Evolutionary conservation across 129 eudicot genomes (phyloP).

Genomic region (Lonicera japonica): DNA sequence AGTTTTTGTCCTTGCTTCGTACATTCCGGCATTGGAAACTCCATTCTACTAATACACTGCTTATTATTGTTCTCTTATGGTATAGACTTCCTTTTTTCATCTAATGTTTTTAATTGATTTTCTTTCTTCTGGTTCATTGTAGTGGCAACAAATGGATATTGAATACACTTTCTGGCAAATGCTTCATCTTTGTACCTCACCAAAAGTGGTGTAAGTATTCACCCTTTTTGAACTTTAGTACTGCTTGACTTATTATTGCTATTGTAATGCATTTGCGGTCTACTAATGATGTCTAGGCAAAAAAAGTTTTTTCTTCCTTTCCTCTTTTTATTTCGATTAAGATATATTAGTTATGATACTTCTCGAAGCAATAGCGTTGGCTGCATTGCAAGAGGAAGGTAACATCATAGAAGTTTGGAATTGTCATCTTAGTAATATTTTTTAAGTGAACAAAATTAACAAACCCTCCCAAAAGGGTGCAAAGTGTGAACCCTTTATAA

Average conservation of each 20-base stretch:
- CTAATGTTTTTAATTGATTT: slow-evolving; percentile 6
- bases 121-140: slow-evolving; percentile 21
- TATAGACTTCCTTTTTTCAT: too few species aligned
- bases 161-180: slow-evolving; percentile 99
- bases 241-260: neutral
- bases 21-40: too few species aligned
- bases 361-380: too few species aligned
- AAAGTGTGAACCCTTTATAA: too few species aligned
- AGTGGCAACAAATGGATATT: slow-evolving; percentile 99
- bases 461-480: too few species aligned
- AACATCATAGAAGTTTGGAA: too few species aligned
- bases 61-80: too few species aligned
- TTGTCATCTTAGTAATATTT: too few species aligned
- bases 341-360: neutral
- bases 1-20: too few species aligned
- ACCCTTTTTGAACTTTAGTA: slow-evolving; percentile 7
- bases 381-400: too few species aligned
- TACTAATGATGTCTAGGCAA: neutral
- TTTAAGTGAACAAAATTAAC: too few species aligned
- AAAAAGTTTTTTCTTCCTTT: neutral
- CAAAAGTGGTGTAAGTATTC: slow-evolving; percentile 95
- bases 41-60: too few species aligned
- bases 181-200: slow-evolving; percentile 96
- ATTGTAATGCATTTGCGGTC: neutral
- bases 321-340: neutral